phyloP scores from a whole-genome alignment of 495 filamentous ascomycete species.

The Bacidia rubella region DNA sequence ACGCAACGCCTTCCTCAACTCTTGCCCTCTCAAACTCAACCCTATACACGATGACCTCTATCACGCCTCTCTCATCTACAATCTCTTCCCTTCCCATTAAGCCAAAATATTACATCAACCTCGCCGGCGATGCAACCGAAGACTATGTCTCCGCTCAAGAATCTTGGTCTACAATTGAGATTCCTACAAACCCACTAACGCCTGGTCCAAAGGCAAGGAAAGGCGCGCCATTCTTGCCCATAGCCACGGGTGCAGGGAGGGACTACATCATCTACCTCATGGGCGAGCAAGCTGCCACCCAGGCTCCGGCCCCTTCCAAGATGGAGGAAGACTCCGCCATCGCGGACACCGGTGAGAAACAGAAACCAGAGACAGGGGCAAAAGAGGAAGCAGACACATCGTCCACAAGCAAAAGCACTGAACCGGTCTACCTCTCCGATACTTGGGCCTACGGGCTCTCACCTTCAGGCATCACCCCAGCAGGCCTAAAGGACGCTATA shows the following conservation, averaged over 20 bases:
- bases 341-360: background rate
- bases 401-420: background rate
- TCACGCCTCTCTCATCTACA: constrained; percentile 25
- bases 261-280: constrained; percentile 40
- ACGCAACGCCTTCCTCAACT: constrained; percentile 13
- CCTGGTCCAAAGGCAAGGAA: constrained; percentile 32
- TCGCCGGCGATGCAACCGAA: background rate
- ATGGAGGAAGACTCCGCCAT: background rate
- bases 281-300: constrained; percentile 20
- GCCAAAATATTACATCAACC: constrained; percentile 11
- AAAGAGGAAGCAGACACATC: constrained; percentile 3
- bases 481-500: constrained; percentile 38
- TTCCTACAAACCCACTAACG: constrained; percentile 33
- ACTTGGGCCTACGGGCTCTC: constrained; percentile 41
- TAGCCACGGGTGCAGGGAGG: constrained; percentile 37
- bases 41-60: constrained; percentile 31
- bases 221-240: constrained; percentile 31
- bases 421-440: constrained; percentile 24
- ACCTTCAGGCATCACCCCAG: constrained; percentile 26
- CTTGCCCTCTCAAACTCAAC: constrained; percentile 28
- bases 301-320: background rate
- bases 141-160: constrained; percentile 15
- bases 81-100: constrained; percentile 31
- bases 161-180: constrained; percentile 30
- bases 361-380: background rate